Evolutionary conservation across 1,139 yeast species (phyloP).

Genomic region (Magnusiomyces suaveolens): DNA sequence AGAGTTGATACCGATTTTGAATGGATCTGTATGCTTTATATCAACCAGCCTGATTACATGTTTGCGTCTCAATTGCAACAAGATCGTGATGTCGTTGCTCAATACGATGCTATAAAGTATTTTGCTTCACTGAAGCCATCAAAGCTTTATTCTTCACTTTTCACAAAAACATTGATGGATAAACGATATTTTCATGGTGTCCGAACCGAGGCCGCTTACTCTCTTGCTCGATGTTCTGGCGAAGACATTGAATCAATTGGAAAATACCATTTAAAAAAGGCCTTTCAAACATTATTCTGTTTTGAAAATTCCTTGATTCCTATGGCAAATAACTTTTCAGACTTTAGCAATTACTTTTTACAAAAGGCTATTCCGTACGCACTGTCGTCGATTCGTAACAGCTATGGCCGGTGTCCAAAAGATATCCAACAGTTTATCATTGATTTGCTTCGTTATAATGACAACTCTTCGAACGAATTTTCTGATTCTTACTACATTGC

Average conservation of each 20-base stretch:
- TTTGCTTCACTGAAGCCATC: slow-evolving; percentile 59
- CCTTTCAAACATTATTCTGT: slow-evolving; percentile 64
- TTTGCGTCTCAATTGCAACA: slow-evolving; percentile 86
- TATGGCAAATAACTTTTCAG: slow-evolving; percentile 66
- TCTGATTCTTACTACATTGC: slow-evolving; percentile 65
- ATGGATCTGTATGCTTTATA: slow-evolving; percentile 78
- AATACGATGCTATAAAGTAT: slow-evolving; percentile 68
- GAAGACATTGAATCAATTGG: slow-evolving; percentile 61
- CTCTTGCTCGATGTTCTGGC: slow-evolving; percentile 58
- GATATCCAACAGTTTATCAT: slow-evolving; percentile 55
- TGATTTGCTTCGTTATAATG: slow-evolving; percentile 72
- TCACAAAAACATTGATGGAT: slow-evolving; percentile 77
- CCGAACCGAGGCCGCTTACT: slow-evolving; percentile 76
- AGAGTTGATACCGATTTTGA: slow-evolving; percentile 95
- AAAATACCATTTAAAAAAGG: slow-evolving; percentile 56
- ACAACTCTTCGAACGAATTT: slow-evolving; percentile 69
- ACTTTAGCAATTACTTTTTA: slow-evolving; percentile 56
- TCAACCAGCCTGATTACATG: slow-evolving; percentile 93
- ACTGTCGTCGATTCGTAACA: slow-evolving; percentile 51
- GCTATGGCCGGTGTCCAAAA: slow-evolving; percentile 56
- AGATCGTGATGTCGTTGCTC: slow-evolving; percentile 96
- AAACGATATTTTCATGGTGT: slow-evolving; percentile 80
- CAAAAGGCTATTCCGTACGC: slow-evolving; percentile 61
- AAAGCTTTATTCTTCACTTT: slow-evolving; percentile 60
- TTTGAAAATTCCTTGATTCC: slow-evolving; percentile 62